Conservation (phyloP, 768 basidiomycete genomes). For the Kondoa subrosea region DNA sequence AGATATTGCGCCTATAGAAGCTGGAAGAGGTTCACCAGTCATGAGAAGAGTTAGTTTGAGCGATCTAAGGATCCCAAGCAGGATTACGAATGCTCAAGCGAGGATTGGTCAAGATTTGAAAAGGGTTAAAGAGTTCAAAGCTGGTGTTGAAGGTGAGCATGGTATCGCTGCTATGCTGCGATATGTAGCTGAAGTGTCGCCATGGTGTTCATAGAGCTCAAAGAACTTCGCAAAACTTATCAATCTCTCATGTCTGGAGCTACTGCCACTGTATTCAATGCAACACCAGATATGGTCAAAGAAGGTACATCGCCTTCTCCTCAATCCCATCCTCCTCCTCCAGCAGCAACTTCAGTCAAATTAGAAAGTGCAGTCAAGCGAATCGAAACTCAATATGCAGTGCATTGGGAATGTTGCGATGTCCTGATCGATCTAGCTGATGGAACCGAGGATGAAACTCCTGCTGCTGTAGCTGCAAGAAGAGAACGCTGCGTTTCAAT, state of each 20-base stretch:
- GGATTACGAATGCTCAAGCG: slow-evolving; percentile 28
- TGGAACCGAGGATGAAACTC: slow-evolving; percentile 8
- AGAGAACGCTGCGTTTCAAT: slow-evolving; percentile 6
- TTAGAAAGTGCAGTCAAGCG: slow-evolving; percentile 12
- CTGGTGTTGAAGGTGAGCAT: slow-evolving; percentile 26
- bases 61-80: slow-evolving; percentile 28
- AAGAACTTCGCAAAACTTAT: background rate
- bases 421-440: slow-evolving; percentile 19
- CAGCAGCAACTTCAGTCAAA: slow-evolving; percentile 11
- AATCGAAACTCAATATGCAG: slow-evolving; percentile 12
- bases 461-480: background rate
- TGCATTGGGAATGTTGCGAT: slow-evolving; percentile 18
- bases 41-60: slow-evolving; percentile 28
- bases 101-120: slow-evolving; percentile 29
- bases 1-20: background rate
- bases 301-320: no score
- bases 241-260: slow-evolving; percentile 2
- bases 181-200: background rate
- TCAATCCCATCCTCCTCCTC: background rate
- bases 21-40: background rate
- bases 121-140: slow-evolving; percentile 28
- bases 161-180: fast-evolving
- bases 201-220: background rate
- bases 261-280: background rate
- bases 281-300: background rate